Evolutionary conservation across 176 grass and related monocot species (phyloP).

Genomic region (Raddia distichophylla): DNA sequence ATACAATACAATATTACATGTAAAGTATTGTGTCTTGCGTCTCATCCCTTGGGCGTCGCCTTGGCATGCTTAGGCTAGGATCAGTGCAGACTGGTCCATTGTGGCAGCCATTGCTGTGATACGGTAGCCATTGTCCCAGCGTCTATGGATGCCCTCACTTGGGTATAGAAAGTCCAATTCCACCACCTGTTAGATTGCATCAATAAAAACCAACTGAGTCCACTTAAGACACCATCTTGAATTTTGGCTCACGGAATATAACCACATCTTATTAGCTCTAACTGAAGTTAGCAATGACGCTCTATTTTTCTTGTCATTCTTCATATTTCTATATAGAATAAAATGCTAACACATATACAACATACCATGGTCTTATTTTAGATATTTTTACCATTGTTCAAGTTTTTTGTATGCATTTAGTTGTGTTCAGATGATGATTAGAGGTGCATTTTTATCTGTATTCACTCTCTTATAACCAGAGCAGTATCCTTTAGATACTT

Average conservation of each 20-base stretch:
- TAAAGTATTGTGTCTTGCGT: too few relatives aligned
- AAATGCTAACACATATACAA: slow-evolving; percentile 16
- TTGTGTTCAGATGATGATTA: background rate
- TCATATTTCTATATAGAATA: background rate
- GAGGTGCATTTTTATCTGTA: background rate
- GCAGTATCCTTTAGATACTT: background rate
- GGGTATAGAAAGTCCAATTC: slow-evolving; percentile 81
- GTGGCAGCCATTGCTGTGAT: slow-evolving; percentile 76
- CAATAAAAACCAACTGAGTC: background rate
- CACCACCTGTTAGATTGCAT: slow-evolving; percentile 52
- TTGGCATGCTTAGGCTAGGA: slow-evolving; percentile 70
- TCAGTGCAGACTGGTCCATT: slow-evolving; percentile 65
- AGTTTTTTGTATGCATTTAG: background rate
- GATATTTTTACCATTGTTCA: background rate
- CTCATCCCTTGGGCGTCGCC: slow-evolving; percentile 64
- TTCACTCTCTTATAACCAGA: background rate
- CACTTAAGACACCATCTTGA: background rate
- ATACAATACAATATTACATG: too few relatives aligned
- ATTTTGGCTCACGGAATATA: background rate
- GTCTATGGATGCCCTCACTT: slow-evolving; percentile 71
- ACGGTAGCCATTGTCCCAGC: slow-evolving; percentile 67
- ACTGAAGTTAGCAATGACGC: background rate
- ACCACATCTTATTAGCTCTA: background rate
- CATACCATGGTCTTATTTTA: background rate
- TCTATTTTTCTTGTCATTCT: background rate